phyloP scores from a whole-genome alignment of 2,329 filamentous ascomycete genomes.

The Fusarium nygamai region DNA sequence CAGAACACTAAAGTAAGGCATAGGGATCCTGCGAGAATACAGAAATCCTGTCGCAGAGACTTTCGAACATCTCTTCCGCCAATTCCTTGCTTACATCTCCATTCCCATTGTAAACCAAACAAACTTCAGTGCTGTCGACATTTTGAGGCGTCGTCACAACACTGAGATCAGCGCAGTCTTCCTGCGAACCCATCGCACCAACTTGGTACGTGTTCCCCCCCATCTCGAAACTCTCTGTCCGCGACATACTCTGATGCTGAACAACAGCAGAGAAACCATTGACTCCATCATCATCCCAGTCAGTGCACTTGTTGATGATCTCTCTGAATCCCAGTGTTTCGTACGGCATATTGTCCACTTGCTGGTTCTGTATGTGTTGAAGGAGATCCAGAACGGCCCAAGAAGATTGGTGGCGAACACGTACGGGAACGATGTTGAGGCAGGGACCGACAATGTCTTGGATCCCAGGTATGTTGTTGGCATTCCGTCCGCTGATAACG shows the following conservation, averaged over 20 bases:
- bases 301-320: conserved; percentile 38
- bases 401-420: conserved; percentile 3
- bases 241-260: conserved; percentile 41
- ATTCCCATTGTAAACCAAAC: conserved; percentile 27
- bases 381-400: conserved; percentile 52
- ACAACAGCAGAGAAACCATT: conserved; percentile 38
- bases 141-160: conserved; percentile 36
- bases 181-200: conserved; percentile 27
- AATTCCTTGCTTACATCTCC: not conserved
- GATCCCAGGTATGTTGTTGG: not conserved
- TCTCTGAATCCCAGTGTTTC: conserved; percentile 40
- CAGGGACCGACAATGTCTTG: conserved; percentile 30
- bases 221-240: conserved; percentile 9
- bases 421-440: conserved; percentile 26
- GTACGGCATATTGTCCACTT: conserved; percentile 43
- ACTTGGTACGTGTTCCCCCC: conserved; percentile 29
- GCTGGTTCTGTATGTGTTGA: conserved; percentile 53
- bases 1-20: not conserved
- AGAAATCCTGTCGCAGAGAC: conserved; percentile 18
- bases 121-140: conserved; percentile 23
- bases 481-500: conserved; percentile 29
- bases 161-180: conserved; percentile 38
- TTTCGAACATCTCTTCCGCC: conserved; percentile 16
- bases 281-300: conserved; percentile 28
- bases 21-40: conserved; percentile 4